Conservation (phyloP, 2,329 filamentous ascomycete species). For the Sordariomycetes sp. region DNA sequence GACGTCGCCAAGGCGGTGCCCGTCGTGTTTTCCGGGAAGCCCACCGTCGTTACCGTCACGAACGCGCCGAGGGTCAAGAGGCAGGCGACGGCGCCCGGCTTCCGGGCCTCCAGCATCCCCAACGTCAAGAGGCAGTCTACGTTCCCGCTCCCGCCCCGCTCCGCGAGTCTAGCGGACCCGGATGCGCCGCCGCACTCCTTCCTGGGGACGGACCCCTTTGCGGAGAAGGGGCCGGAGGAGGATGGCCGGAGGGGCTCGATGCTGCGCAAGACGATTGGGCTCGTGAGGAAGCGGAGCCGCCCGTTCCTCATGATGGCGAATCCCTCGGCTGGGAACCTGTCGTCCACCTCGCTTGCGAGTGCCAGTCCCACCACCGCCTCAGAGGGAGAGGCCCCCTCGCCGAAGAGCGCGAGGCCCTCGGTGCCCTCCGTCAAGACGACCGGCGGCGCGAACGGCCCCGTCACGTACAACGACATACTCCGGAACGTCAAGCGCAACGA, state of each 20-base stretch:
- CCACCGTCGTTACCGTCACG: constrained; percentile 38
- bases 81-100: constrained; percentile 12
- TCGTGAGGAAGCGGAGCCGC: constrained; percentile 41
- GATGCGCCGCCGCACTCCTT: constrained; percentile 23
- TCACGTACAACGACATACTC: constrained; percentile 34
- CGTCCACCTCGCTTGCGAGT: constrained; percentile 19
- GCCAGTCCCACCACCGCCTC: constrained; percentile 20
- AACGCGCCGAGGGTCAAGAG: constrained; percentile 17
- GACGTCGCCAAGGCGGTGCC: constrained; percentile 45
- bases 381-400: constrained; percentile 10
- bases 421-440: constrained; percentile 6
- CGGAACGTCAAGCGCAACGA: constrained; percentile 27
- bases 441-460: constrained; percentile 10
- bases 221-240: constrained; percentile 18
- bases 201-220: constrained; percentile 40
- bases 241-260: constrained; percentile 17
- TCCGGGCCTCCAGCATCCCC: too few relatives aligned
- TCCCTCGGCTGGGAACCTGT: not conserved
- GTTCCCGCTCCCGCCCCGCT: not conserved
- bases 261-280: constrained; percentile 38
- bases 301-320: constrained; percentile 21
- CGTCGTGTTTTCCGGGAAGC: constrained; percentile 46
- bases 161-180: not conserved
- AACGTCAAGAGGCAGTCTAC: too few relatives aligned
- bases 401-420: not conserved